A percentile compares a stretch with the other conserved stretches of the same genome.
phyloP scores from a whole-genome alignment of 2,329 filamentous ascomycete genomes.

The Arthrocladium fulminans region DNA sequence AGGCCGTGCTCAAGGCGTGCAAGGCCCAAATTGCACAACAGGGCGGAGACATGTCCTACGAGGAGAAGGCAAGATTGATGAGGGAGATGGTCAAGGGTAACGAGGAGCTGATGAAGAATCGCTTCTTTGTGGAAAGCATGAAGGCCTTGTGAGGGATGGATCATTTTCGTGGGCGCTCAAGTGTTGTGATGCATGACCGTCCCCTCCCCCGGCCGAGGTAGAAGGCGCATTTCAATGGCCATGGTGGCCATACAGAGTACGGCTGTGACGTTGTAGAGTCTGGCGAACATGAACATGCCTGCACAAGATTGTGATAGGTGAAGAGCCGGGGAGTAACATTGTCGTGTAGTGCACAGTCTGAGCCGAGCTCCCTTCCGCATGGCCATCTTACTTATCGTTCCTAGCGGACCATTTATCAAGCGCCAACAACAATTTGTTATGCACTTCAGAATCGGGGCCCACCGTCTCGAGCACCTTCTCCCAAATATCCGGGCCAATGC shows the following conservation, averaged over 20 bases:
- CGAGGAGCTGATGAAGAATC: slow-evolving; percentile 52
- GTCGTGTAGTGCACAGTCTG: too few relatives aligned
- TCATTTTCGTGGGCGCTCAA: background rate
- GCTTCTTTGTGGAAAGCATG: slow-evolving; percentile 40
- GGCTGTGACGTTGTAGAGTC: too few relatives aligned
- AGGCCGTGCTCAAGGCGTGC: slow-evolving; percentile 75
- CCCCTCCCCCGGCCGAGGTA: too few relatives aligned
- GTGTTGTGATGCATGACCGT: background rate
- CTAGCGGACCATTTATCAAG: background rate
- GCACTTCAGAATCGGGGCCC: slow-evolving; percentile 1
- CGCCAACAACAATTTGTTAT: slow-evolving; percentile 2
- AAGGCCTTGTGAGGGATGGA: slow-evolving; percentile 32
- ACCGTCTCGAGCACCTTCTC: background rate
- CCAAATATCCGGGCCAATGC: slow-evolving; percentile 9
- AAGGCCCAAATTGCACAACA: slow-evolving; percentile 62
- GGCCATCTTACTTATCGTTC: background rate
- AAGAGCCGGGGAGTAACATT: too few relatives aligned
- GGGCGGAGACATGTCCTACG: slow-evolving; percentile 50
- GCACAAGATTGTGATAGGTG: too few relatives aligned
- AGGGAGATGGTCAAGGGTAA: slow-evolving; percentile 69
- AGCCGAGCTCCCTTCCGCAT: background rate
- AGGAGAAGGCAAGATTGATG: slow-evolving; percentile 70
- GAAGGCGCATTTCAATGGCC: too few relatives aligned
- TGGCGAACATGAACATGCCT: too few relatives aligned
- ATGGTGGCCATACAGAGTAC: too few relatives aligned